These are phyloP conservation scores for Singerocomus rubriflavus DNA, from an alignment of 1,284 basidiomycete species.

Conservation along the genomic window DNA sequence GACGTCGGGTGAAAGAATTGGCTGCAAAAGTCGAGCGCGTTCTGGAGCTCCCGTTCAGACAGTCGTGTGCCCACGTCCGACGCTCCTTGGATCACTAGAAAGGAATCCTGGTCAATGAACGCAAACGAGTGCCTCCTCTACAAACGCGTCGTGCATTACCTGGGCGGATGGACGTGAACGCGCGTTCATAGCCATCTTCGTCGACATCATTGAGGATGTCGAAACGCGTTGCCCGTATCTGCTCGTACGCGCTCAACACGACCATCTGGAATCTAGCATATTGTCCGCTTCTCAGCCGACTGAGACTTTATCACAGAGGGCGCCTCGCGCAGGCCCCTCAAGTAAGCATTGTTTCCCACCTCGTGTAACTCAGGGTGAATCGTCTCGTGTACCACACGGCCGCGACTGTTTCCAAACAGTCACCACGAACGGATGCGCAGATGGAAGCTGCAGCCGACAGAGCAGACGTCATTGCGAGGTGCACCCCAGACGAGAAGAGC, in stretches of 20 bases:
- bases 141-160: slow-evolving; percentile 31
- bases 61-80: slow-evolving; percentile 67
- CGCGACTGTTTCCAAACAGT: slow-evolving; percentile 48
- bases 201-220: slow-evolving; percentile 51
- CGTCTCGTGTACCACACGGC: slow-evolving; percentile 48
- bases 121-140: no score
- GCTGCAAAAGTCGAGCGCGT: slow-evolving; percentile 58
- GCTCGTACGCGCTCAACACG: slow-evolving; percentile 62
- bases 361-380: slow-evolving; percentile 53
- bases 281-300: neutral
- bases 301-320: neutral
- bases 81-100: slow-evolving; percentile 71
- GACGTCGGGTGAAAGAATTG: slow-evolving; percentile 56
- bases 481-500: slow-evolving; percentile 61
- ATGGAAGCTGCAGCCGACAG: slow-evolving; percentile 56
- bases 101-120: neutral
- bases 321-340: no score
- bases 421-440: slow-evolving; percentile 48
- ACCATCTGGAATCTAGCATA: slow-evolving; percentile 55
- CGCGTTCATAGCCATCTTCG: slow-evolving; percentile 58
- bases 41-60: slow-evolving; percentile 67
- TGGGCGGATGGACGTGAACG: slow-evolving; percentile 54
- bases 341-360: slow-evolving; percentile 32
- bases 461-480: slow-evolving; percentile 57
- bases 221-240: slow-evolving; percentile 49